phyloP scores from a whole-genome alignment of 192 early-diverging fungal genomes.

The Coemansia aciculifera region DNA sequence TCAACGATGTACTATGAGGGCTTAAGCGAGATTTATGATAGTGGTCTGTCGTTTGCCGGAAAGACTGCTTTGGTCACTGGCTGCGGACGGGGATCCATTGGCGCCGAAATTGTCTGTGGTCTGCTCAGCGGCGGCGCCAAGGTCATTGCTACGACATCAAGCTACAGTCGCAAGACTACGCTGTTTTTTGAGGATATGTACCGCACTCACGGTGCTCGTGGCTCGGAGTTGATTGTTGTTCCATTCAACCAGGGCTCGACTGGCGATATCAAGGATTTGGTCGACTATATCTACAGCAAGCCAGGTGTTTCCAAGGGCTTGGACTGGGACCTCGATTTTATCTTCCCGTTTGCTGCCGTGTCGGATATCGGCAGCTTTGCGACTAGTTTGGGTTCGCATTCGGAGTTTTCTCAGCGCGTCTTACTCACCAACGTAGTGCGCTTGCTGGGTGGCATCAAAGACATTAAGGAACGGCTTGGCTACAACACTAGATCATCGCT shows the following conservation, averaged over 20 bases:
- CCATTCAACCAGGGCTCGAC: constrained; percentile 91
- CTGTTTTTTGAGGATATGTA: constrained; percentile 89
- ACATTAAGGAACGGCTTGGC: constrained; percentile 71
- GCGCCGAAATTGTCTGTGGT: constrained; percentile 82
- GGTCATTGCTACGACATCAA: constrained; percentile 84
- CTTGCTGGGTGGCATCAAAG: constrained; percentile 82
- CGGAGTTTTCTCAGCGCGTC: constrained; percentile 88
- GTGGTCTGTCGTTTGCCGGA: constrained; percentile 81
- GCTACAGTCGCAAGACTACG: constrained; percentile 74
- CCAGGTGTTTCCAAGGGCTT: constrained; percentile 60
- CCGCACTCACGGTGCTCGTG: constrained; percentile 81
- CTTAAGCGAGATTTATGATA: constrained; percentile 64
- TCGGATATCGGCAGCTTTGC: constrained; percentile 84
- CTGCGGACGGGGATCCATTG: constrained; percentile 86
- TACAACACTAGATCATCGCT: constrained; percentile 84
- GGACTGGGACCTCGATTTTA: constrained; percentile 90
- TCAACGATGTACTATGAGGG: constrained; percentile 76
- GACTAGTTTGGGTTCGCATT: constrained; percentile 76
- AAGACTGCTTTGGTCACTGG: constrained; percentile 85
- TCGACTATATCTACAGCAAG: constrained; percentile 84
- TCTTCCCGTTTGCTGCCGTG: constrained; percentile 94
- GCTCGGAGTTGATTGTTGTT: constrained; percentile 79
- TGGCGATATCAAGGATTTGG: constrained; percentile 74
- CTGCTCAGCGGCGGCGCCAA: constrained; percentile 87
- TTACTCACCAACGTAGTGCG: constrained; percentile 93